Evolutionary conservation across 139 green algal species (phyloP), one percentile per base, ranked within the genome.

Genomic region (Chlorella sp.): DNA sequence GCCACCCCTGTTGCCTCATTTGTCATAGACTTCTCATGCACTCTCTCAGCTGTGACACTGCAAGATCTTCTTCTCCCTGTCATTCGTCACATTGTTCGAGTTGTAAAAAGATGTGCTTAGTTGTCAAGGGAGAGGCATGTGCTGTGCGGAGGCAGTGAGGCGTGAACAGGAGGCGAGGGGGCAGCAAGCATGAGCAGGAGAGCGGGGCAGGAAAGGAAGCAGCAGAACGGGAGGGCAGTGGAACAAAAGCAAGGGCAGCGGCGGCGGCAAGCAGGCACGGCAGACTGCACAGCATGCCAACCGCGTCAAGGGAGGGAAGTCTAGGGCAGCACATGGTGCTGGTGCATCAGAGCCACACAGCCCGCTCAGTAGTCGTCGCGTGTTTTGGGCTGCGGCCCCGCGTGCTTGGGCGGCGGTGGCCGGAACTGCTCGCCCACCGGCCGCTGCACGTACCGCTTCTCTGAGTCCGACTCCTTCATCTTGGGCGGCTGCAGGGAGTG

Each of bases 371-470:
- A 39, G 20, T 82, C 32, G 25, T 72, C 76, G 7, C 63, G 39
- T 51, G 63, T 32, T 30, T 80, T 80, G 15, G 73, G 47, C 78
- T 74, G 74, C 28, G 78, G 78, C 78, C 63, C 63, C 41, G 76
- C 76, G 39, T 74, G 68, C 55, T 81, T 80, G 34, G 71, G 60
- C 32, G 86, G 83, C 23, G 89, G 87, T 9, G 93, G 93, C 11
- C 91, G 71, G 80, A 92, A 91, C 85, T 96, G 91, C 86, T 96
- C 94, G 28, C 90, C 92, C 25, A 91, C 89, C 2, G 92, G 90
- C 32, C 94, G 81, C 86, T 95, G 93, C n/a, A 98, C 93, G 79
- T 96, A 98, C 20, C 92, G 87, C 70, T 92, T 92, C n/a, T 98
- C 94, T 26, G 94, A 91, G 81, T 98, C 95, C 39, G 63, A 64